A percentile compares a stretch with the other conserved stretches of the same genome.
These are phyloP conservation scores for Lavandula angustifolia DNA, from an alignment of 257 asterid genomes.

Conservation along the genomic window DNA sequence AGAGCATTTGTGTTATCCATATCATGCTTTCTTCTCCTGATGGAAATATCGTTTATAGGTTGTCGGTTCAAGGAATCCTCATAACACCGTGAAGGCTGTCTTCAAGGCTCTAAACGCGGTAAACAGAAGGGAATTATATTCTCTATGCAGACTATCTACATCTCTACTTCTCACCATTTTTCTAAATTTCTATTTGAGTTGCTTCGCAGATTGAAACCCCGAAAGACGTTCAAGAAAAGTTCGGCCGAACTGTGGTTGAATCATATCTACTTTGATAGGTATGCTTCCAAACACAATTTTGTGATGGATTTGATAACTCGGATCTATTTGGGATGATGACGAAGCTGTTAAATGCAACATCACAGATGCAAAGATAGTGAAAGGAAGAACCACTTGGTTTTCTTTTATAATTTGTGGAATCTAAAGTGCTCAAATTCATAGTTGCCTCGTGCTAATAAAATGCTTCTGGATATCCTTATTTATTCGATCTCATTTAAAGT, in stretches of 20 bases:
- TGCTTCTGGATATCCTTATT: background rate
- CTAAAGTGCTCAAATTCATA: too few species aligned
- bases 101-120: slow-evolving; percentile 94
- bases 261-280: slow-evolving; percentile 64
- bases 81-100: slow-evolving; percentile 87
- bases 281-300: background rate
- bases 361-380: too few species aligned
- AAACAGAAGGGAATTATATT: slow-evolving; percentile 34
- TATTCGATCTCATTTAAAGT: too few species aligned
- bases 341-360: too few species aligned
- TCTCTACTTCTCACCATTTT: slow-evolving; percentile 15
- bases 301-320: too few species aligned
- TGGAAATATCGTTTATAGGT: slow-evolving; percentile 49
- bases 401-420: too few species aligned
- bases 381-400: slow-evolving; percentile 14
- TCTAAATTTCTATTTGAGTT: slow-evolving; percentile 21
- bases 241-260: slow-evolving; percentile 84
- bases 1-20: background rate
- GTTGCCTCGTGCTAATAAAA: slow-evolving; percentile 1
- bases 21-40: slow-evolving; percentile 33
- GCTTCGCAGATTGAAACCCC: slow-evolving; percentile 79
- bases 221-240: slow-evolving; percentile 84
- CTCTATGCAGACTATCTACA: too few species aligned
- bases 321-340: too few species aligned
- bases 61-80: slow-evolving; percentile 91